Evolutionary conservation across 768 basidiomycete species (phyloP), one percentile per base, ranked within the genome.

Genomic region (Tephrocybe sp.): DNA sequence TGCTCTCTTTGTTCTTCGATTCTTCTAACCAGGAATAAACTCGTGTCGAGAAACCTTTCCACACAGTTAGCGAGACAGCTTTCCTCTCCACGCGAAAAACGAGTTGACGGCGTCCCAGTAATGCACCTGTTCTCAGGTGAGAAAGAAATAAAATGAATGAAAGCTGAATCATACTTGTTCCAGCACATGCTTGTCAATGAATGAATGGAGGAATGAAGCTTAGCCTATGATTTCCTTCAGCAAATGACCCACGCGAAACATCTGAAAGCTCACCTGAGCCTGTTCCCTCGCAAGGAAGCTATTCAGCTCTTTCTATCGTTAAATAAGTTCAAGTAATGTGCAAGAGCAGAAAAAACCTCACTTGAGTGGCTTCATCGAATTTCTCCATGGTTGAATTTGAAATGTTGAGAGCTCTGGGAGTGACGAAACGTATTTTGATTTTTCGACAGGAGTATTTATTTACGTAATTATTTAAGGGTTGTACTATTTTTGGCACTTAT

Each of bases 61-160:
- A 96, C 92, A 63, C 95, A 97, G 69, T 95, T 94, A 47, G 78
- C 72, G 43, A 98, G 77, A 65, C 95, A 98, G 49, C 73, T 75
- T 60, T 87, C 83, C 70, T 98, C 95, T 35, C 79, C 71, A 43
- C 85, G 75, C 17, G 89, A 87, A 68, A 96, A 93, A 23, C 82
- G 74, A 11, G 82, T 86, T 8, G 86, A 86, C 11, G 90, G 87
- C 14, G 82, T 82, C 40, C 89, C 79, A 0, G 88, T 86, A 46
- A 95, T 77, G 64, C 93, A 96, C 66, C 92, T 93, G 56, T 23
- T 30, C 39, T 52, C 41, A 34, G 50, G 30, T 48, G 38, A 52
- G 16, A 32, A 53, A 19, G 38, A 30, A 4, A 42, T 23, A 40
- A 43, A 13, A 16, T n/a, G 22, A 34, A 40, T 40, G 49, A 44